Percentiles rank a stretch among this genome's conserved stretches.
These are phyloP conservation scores for Hyaloscypha bicolor DNA, from an alignment of 495 filamentous ascomycete genomes.

Conservation along the genomic window DNA sequence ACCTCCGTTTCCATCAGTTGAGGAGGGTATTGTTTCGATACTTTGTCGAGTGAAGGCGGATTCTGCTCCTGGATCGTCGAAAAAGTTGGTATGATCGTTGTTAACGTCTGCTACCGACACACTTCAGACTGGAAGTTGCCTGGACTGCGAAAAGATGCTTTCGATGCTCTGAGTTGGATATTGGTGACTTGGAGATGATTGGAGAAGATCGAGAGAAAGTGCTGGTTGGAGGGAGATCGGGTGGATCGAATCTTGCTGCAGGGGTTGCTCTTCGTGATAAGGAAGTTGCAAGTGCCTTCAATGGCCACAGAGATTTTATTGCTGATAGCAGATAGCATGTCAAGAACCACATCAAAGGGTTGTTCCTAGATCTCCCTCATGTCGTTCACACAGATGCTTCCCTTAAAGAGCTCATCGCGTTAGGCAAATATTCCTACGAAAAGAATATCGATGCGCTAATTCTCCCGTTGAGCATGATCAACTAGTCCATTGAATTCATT, in stretches of 20 bases:
- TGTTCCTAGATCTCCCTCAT: not conserved
- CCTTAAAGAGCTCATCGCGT: not conserved
- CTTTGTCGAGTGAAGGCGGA: not conserved
- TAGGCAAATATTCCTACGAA: not conserved
- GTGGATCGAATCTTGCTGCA: not conserved
- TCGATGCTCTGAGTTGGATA: not conserved
- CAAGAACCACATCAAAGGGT: not conserved
- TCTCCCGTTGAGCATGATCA: not conserved
- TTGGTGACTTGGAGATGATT: not conserved
- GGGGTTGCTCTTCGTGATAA: not conserved
- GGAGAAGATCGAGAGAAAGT: not conserved
- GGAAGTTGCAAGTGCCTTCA: not conserved
- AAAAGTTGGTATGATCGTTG: not conserved
- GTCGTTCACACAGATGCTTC: not conserved
- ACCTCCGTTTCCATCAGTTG: not conserved
- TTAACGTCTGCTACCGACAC: not conserved
- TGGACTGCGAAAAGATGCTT: not conserved
- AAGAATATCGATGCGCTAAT: not conserved
- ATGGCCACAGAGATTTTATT: not conserved
- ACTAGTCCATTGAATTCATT: not conserved
- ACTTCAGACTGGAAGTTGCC: not conserved
- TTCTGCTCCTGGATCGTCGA: conserved; percentile 1
- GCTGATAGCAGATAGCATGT: not conserved
- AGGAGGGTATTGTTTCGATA: not conserved
- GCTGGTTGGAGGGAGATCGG: not conserved